Base-by-base conservation (phyloP, 345 rosid species). In the Linum tenue region DNA sequence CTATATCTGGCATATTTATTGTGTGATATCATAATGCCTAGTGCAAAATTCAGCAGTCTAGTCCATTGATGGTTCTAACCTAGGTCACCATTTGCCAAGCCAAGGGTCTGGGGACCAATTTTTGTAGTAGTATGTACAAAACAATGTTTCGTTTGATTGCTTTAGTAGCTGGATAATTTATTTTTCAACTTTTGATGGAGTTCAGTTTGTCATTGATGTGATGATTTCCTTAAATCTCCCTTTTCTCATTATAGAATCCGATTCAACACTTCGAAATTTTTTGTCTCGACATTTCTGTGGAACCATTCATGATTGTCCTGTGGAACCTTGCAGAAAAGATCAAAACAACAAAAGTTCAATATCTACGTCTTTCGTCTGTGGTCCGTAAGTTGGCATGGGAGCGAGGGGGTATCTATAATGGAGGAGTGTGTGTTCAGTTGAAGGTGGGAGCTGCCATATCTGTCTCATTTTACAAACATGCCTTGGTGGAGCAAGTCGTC, bases 391-490 rank as follows among this genome's bases (percentile, higher is more conserved):
- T 75, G 72, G 77, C 51, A 55, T 55, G 61, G 65, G 62, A 58
- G 51, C 64, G 73, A 44, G 63, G 60, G 61, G 37, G 63, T 66
- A 63, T 64, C 55, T 73, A 37, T 63, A 66, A 73, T 40, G 60
- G 51, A 48, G 65, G 44, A 50, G 61, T 38, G 56, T 55, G 58
- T 71, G 70, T 64, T 42, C 15, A 53, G 68, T 68, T 74, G 63
- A 73, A 67, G 56, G 66, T 22, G 68, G 68, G 57, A 39, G 31
- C 31, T 22, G 31, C 31, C 31, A 22, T 14, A 50, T 38, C 37
- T 59, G 65, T 48, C 11, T 53, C 5, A 36, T 15, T n/a, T 39
- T 58, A 63, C 31, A 70, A 77, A 70, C 70, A 83, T 83, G 87
- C 83, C 70, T 69, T 73, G 64, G 60, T 57, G 60, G 60, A 12